Evolutionary conservation across 1,139 yeast species (phyloP).

Genomic region (Trichomonascaceae sp.): DNA sequence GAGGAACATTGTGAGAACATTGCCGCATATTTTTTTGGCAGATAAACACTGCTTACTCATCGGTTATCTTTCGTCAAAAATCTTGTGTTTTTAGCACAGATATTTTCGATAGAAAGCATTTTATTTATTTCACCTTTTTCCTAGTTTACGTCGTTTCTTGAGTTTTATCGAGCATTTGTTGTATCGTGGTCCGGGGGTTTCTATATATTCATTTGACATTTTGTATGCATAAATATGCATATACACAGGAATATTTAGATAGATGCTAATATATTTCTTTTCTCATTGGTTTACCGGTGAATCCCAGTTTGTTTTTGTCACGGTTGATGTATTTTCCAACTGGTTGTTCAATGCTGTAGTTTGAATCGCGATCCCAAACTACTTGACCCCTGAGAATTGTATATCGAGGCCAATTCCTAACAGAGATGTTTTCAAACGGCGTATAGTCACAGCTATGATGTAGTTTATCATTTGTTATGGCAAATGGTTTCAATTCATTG

Average conservation of each 20-base stretch:
- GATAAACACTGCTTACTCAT: not conserved
- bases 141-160: not conserved
- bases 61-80: not conserved
- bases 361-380: slow-evolving; percentile 12
- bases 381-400: slow-evolving; percentile 25
- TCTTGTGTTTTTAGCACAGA: not conserved
- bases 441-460: slow-evolving; percentile 43
- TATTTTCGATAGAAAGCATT: not conserved
- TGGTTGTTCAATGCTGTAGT: slow-evolving; percentile 4
- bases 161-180: not conserved
- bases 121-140: not conserved
- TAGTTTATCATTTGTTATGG: slow-evolving; percentile 34
- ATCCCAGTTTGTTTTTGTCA: slow-evolving; percentile 6
- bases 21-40: too few relatives aligned
- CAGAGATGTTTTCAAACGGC: slow-evolving; percentile 40
- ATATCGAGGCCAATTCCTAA: slow-evolving; percentile 44
- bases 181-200: not conserved
- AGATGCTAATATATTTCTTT: not conserved
- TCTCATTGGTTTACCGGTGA: not conserved
- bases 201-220: not conserved
- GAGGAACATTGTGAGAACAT: too few relatives aligned
- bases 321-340: slow-evolving; percentile 7
- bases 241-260: not conserved
- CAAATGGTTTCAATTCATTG: slow-evolving; percentile 26
- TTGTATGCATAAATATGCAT: not conserved